Evolutionary conservation across 1,284 basidiomycete species (phyloP).

Genomic region (Trichosporon ovoides): DNA sequence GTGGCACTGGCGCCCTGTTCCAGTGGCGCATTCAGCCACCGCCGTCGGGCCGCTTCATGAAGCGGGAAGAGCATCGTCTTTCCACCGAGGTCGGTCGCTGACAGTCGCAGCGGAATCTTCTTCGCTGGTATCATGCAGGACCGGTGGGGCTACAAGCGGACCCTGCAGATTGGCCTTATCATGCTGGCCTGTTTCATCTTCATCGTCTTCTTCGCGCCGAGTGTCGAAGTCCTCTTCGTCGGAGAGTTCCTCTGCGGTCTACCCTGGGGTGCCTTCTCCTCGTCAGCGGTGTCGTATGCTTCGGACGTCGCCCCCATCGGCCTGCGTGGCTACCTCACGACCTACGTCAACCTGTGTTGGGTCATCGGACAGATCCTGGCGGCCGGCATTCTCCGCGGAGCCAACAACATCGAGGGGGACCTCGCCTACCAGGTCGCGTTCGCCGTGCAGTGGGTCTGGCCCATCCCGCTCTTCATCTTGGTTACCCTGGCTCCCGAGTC

Average conservation of each 20-base stretch:
- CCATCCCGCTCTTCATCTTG: slow-evolving; percentile 27
- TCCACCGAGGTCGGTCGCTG: not conserved
- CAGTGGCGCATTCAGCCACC: too few relatives aligned
- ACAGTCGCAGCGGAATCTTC: slow-evolving; percentile 22
- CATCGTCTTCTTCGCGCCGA: slow-evolving; percentile 44
- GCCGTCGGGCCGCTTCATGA: too few relatives aligned
- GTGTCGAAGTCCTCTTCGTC: slow-evolving; percentile 19
- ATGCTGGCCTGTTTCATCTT: slow-evolving; percentile 31
- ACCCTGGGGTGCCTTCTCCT: slow-evolving; percentile 50
- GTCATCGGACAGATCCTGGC: slow-evolving; percentile 42
- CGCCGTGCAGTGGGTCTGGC: slow-evolving; percentile 49
- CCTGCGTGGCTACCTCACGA: slow-evolving; percentile 30
- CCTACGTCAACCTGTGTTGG: slow-evolving; percentile 53
- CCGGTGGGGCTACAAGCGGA: slow-evolving; percentile 27
- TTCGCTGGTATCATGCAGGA: slow-evolving; percentile 22
- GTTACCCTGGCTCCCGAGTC: slow-evolving; percentile 27
- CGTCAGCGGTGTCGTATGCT: slow-evolving; percentile 46
- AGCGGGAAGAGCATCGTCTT: too few relatives aligned
- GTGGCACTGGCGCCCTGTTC: not conserved
- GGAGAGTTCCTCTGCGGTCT: slow-evolving; percentile 30
- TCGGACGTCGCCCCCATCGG: slow-evolving; percentile 50
- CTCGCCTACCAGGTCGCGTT: slow-evolving; percentile 47
- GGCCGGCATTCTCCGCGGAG: slow-evolving; percentile 25
- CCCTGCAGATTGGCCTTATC: slow-evolving; percentile 31
- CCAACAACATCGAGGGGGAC: slow-evolving; percentile 15